A percentile compares a stretch with the other conserved stretches of the same genome.
Evolutionary conservation across 352 stramenopile species (phyloP).

Genomic region (Phytophthora cactorum): DNA sequence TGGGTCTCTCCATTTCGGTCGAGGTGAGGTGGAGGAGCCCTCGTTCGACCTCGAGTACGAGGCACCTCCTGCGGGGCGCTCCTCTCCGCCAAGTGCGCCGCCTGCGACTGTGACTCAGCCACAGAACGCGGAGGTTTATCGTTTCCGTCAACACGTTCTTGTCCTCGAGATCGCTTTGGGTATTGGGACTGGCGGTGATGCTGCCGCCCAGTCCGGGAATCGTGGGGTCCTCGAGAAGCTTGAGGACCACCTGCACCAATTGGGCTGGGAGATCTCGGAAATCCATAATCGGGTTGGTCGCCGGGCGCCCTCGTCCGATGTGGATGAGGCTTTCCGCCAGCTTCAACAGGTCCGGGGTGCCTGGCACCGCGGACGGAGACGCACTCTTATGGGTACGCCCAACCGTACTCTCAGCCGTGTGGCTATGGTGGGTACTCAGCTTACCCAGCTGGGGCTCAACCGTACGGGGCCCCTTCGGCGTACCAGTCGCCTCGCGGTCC

Average conservation of each 20-base stretch:
- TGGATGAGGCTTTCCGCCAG: neutral
- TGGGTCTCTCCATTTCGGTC: neutral
- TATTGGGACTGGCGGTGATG: neutral
- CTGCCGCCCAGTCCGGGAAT: neutral
- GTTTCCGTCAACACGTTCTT: neutral
- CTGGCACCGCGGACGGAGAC: neutral
- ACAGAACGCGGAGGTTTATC: neutral
- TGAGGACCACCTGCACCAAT: neutral
- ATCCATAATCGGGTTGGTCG: neutral
- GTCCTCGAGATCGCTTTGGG: neutral
- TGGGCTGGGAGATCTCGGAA: neutral
- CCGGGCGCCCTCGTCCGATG: neutral
- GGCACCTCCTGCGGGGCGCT: neutral
- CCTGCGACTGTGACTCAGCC: neutral
- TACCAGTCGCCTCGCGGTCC: neutral
- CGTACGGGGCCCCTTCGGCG: neutral
- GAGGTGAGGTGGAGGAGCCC: neutral
- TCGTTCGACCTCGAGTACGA: neutral
- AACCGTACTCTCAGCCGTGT: neutral
- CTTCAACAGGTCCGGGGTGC: neutral
- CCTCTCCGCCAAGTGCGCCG: neutral
- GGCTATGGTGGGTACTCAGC: neutral
- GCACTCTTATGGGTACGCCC: no score
- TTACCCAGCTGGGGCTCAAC: neutral
- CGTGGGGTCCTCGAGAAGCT: neutral